Evolutionary conservation across 2,329 filamentous ascomycete genomes (phyloP).

Genomic region (Penicillium sp.): DNA sequence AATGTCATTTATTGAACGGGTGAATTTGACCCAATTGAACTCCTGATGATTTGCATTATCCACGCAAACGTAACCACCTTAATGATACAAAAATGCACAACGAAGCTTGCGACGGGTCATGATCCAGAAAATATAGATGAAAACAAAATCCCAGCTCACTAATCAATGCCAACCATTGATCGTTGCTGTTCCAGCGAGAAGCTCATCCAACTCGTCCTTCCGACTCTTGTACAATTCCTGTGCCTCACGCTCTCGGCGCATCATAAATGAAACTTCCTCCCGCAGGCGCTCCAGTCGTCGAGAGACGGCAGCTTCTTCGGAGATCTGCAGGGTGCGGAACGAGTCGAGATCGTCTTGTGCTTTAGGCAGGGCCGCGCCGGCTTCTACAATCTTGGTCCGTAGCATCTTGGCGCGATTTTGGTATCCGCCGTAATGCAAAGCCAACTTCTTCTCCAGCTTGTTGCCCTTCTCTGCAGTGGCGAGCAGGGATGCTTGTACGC

Average conservation of each 20-base stretch:
- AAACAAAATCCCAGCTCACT: not conserved
- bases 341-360: slow-evolving; percentile 70
- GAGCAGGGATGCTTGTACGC: slow-evolving; percentile 72
- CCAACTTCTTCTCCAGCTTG: slow-evolving; percentile 92
- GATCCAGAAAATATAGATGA: slow-evolving; percentile 2
- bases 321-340: slow-evolving; percentile 73
- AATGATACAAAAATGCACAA: slow-evolving; percentile 18
- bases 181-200: slow-evolving; percentile 45
- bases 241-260: slow-evolving; percentile 80
- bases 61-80: slow-evolving; percentile 15
- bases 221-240: slow-evolving; percentile 79
- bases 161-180: slow-evolving; percentile 44
- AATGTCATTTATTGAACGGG: not conserved
- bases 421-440: slow-evolving; percentile 84
- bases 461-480: slow-evolving; percentile 75
- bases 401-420: slow-evolving; percentile 81
- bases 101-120: slow-evolving; percentile 16
- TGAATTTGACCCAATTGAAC: not conserved
- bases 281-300: slow-evolving; percentile 72
- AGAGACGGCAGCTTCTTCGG: slow-evolving; percentile 74
- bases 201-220: slow-evolving; percentile 72
- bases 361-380: slow-evolving; percentile 72
- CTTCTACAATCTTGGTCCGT: slow-evolving; percentile 74
- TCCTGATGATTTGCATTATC: slow-evolving; percentile 9
- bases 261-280: slow-evolving; percentile 81